These are phyloP conservation scores for Oxytropis ochrocephala DNA, from an alignment of 306 rosid genomes.

Conservation along the genomic window DNA sequence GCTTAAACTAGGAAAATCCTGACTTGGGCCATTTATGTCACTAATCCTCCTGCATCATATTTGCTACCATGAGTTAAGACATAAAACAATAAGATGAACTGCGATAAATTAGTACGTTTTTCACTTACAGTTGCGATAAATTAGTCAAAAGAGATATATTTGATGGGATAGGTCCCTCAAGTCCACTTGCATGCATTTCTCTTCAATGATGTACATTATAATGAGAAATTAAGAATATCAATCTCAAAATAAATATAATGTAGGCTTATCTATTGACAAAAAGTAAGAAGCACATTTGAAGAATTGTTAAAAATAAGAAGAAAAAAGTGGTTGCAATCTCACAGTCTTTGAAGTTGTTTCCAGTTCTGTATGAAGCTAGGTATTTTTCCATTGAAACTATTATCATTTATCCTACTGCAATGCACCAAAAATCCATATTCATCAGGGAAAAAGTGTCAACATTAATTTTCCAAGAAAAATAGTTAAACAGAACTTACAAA, in stretches of 20 bases:
- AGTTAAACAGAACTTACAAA: slow-evolving; percentile 43
- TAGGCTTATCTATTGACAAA: neutral
- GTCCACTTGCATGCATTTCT: slow-evolving; percentile 85
- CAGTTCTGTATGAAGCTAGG: slow-evolving; percentile 73
- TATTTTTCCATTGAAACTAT: slow-evolving; percentile 57
- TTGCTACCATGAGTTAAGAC: neutral
- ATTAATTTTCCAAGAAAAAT: neutral
- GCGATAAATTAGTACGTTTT: slow-evolving; percentile 11
- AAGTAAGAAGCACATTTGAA: neutral
- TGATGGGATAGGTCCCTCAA: slow-evolving; percentile 75
- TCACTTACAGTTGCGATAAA: slow-evolving; percentile 54
- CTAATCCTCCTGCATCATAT: slow-evolving; percentile 58
- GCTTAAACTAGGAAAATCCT: slow-evolving; percentile 51
- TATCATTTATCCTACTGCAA: slow-evolving; percentile 81
- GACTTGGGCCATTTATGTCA: slow-evolving; percentile 63
- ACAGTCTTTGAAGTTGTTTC: slow-evolving; percentile 61
- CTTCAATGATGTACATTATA: slow-evolving; percentile 36
- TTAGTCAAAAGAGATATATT: slow-evolving; percentile 53
- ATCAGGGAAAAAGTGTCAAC: neutral
- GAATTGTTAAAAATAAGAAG: slow-evolving; percentile 5
- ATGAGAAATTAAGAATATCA: slow-evolving; percentile 22
- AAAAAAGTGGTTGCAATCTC: slow-evolving; percentile 29
- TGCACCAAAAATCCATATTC: slow-evolving; percentile 16
- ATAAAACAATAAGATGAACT: neutral
- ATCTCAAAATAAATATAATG: slow-evolving; percentile 1